Evolutionary conservation across 2,329 filamentous ascomycete genomes (phyloP).

Genomic region (Fusarium sp.): DNA sequence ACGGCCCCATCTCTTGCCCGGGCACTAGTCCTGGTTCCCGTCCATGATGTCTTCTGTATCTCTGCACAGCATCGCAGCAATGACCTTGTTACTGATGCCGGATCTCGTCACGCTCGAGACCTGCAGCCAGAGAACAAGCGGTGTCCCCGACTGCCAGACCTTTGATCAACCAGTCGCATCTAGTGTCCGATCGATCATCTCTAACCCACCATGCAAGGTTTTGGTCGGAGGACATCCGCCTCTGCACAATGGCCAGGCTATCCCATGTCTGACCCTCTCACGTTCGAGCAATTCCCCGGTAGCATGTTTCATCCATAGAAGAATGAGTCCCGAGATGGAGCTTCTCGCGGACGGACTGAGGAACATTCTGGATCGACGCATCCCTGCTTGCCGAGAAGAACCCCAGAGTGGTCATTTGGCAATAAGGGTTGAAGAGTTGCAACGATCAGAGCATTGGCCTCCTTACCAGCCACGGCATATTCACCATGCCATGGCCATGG

Average conservation of each 20-base stretch:
- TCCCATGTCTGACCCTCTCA: constrained; percentile 17
- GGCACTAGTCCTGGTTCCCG: constrained; percentile 23
- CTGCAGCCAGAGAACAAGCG: constrained; percentile 21
- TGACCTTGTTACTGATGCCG: constrained; percentile 9
- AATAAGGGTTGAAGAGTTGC: constrained; percentile 5
- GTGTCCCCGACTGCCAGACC: constrained; percentile 10
- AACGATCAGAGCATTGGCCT: constrained; percentile 15
- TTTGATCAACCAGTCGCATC: constrained; percentile 24
- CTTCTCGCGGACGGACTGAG: constrained; percentile 6
- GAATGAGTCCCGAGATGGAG: constrained; percentile 17
- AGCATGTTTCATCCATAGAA: constrained; percentile 35
- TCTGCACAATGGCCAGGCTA: constrained; percentile 10
- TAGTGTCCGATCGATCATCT: constrained; percentile 19
- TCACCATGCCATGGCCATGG: not conserved
- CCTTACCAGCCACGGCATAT: not conserved
- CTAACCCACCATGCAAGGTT: constrained; percentile 3
- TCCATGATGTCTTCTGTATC: not conserved
- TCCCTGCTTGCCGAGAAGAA: constrained; percentile 15
- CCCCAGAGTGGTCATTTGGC: constrained; percentile 9
- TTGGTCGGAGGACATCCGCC: constrained; percentile 9
- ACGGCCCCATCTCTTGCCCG: constrained; percentile 6
- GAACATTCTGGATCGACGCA: constrained; percentile 13
- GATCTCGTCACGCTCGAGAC: constrained; percentile 11
- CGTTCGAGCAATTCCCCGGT: constrained; percentile 10
- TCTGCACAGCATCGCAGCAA: constrained; percentile 6